Evolutionary conservation across 345 rosid genomes (phyloP).

Genomic region (Fremontodendron californicum): DNA sequence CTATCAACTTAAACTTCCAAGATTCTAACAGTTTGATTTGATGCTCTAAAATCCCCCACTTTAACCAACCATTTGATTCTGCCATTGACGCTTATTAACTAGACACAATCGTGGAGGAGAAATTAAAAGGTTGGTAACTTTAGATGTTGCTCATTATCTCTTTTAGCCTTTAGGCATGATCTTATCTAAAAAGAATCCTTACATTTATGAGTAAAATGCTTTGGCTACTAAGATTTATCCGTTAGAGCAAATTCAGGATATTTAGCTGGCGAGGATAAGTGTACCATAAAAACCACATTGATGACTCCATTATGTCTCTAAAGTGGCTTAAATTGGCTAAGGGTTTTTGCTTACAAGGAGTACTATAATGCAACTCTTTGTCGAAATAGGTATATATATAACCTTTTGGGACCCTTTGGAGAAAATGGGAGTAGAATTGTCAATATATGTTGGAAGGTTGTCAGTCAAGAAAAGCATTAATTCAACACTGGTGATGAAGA

Average conservation of each 20-base stretch:
- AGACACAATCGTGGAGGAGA: neutral
- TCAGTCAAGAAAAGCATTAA: neutral
- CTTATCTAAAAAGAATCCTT: conserved; percentile 9
- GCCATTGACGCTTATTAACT: too few species aligned
- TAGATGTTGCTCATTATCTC: neutral
- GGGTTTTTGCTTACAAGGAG: neutral
- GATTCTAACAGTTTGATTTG: neutral
- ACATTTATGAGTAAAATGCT: neutral
- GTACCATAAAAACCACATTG: neutral
- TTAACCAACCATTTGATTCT: neutral
- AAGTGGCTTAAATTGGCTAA: neutral
- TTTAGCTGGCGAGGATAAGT: neutral
- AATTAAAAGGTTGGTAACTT: neutral
- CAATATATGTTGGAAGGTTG: neutral
- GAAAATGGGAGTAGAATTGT: neutral
- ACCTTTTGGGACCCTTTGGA: neutral
- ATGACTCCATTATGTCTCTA: neutral
- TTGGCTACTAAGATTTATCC: conserved; percentile 6
- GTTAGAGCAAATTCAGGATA: neutral
- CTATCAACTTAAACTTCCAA: neutral
- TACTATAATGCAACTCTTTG: neutral
- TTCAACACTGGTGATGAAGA: neutral
- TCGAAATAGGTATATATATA: neutral
- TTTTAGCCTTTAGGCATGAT: neutral
- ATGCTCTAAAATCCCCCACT: neutral